Conservation (phyloP, 2,329 filamentous ascomycete species). For the Fragosphaeria purpurea region DNA sequence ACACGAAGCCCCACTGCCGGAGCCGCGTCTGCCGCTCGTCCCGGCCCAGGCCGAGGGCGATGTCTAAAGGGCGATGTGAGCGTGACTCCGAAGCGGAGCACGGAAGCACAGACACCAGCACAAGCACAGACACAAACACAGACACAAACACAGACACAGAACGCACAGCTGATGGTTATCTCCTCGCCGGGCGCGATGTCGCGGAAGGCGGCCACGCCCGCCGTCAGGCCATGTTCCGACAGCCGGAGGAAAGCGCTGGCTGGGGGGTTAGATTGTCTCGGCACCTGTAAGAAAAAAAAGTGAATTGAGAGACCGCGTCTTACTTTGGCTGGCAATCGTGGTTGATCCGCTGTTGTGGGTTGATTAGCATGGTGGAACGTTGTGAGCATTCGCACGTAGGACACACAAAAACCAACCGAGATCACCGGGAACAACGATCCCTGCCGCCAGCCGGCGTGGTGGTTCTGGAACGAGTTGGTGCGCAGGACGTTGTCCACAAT, state of each 20-base stretch:
- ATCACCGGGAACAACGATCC: constrained; percentile 4
- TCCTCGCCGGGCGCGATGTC: constrained; percentile 20
- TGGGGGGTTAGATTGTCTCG: too few relatives aligned
- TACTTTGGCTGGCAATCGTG: constrained; percentile 20
- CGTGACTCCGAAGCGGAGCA: neutral
- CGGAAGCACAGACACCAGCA: too few relatives aligned
- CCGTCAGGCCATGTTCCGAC: constrained; percentile 13
- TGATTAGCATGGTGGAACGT: neutral
- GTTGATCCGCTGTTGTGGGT: constrained; percentile 16
- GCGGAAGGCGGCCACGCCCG: constrained; percentile 17
- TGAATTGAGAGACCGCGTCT: neutral
- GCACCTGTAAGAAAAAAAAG: neutral
- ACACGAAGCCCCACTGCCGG: constrained; percentile 16
- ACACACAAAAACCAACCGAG: neutral
- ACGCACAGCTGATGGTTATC: constrained; percentile 21
- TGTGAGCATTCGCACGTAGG: too few relatives aligned
- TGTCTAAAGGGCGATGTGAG: constrained; percentile 10
- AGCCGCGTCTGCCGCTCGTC: constrained; percentile 13
- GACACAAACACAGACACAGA: neutral
- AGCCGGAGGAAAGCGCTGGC: constrained; percentile 16
- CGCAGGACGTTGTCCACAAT: constrained; percentile 20
- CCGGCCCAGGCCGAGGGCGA: constrained; percentile 11
- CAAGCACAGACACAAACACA: neutral
- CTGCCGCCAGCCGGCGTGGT: constrained; percentile 9
- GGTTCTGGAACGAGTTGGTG: constrained; percentile 20